These are phyloP conservation scores for Linum usitatissimum DNA, from an alignment of 345 rosid species.

Conservation along the genomic window DNA sequence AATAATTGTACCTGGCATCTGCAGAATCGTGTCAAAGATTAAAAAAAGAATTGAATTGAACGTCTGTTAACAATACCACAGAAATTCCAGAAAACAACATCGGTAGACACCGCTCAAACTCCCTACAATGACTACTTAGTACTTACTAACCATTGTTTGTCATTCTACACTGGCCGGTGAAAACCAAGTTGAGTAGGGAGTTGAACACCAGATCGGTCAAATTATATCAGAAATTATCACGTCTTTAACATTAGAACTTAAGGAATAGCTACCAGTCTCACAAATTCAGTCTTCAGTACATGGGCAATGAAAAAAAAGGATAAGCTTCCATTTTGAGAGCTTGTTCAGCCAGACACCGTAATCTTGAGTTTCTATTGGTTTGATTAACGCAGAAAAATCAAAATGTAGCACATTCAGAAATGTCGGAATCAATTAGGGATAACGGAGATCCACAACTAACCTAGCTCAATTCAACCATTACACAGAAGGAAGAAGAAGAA, in stretches of 20 bases:
- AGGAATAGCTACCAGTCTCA: too few relatives aligned
- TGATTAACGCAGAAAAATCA: neutral
- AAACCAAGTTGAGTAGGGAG: too few relatives aligned
- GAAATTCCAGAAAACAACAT: neutral
- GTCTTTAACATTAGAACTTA: too few relatives aligned
- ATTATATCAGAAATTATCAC: too few relatives aligned
- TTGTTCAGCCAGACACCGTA: neutral
- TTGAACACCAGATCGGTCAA: too few relatives aligned
- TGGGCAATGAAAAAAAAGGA: neutral
- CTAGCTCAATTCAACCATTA: neutral
- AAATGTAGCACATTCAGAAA: too few relatives aligned
- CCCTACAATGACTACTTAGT: neutral
- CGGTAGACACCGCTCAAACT: neutral
- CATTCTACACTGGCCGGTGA: too few relatives aligned
- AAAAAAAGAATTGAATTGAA: conserved; percentile 10
- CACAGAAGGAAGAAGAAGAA: conserved; percentile 2
- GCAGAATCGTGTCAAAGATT: conserved; percentile 4
- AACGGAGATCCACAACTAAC: too few relatives aligned
- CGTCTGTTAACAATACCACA: neutral
- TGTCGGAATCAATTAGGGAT: too few relatives aligned
- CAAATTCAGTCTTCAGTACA: neutral
- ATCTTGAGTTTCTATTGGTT: neutral
- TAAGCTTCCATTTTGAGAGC: neutral
- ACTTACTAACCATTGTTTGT: too few relatives aligned
- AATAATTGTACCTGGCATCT: conserved; percentile 99